Conservation (phyloP, 148 eudicot genomes). For the Rheum nobile region DNA sequence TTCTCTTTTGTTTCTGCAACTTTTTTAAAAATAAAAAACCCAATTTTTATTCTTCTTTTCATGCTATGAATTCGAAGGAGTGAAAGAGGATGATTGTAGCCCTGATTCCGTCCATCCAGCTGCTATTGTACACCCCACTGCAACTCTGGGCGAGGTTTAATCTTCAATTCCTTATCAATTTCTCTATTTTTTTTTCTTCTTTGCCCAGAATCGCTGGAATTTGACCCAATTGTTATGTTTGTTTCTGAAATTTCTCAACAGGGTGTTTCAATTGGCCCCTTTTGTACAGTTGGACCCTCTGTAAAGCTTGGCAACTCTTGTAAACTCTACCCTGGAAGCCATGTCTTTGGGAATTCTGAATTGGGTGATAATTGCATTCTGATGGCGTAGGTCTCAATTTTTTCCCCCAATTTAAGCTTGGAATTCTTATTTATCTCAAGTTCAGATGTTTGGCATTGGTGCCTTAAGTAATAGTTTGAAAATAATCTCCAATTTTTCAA, state of each 20-base stretch:
- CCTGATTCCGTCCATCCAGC: not conserved
- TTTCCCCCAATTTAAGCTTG: not conserved
- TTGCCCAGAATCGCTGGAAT: not conserved
- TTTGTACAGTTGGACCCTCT: slow-evolving; percentile 82
- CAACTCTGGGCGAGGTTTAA: not conserved
- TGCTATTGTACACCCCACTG: slow-evolving; percentile 2
- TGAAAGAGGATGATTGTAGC: not conserved
- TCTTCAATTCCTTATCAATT: not conserved
- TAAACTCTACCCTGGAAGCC: slow-evolving; percentile 82
- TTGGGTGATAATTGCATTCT: slow-evolving; percentile 73
- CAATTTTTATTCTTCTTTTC: not conserved
- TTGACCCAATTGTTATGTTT: not conserved
- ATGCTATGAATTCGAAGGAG: not conserved
- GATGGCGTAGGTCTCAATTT: slow-evolving; percentile 43
- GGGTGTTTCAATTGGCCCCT: slow-evolving; percentile 95
- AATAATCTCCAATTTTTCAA: too few species aligned
- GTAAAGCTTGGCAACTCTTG: slow-evolving; percentile 70
- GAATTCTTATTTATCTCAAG: too few species aligned
- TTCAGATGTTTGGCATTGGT: too few species aligned
- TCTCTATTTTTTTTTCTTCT: not conserved
- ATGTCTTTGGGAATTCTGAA: slow-evolving; percentile 71
- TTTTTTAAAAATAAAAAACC: not conserved
- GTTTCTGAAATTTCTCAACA: slow-evolving; percentile 10
- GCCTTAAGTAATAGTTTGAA: too few species aligned
- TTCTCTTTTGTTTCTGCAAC: not conserved